Evolutionary conservation across 1,139 yeast species (phyloP), one percentile per base, ranked within the genome.

Genomic region (Yamadazyma conglobata): DNA sequence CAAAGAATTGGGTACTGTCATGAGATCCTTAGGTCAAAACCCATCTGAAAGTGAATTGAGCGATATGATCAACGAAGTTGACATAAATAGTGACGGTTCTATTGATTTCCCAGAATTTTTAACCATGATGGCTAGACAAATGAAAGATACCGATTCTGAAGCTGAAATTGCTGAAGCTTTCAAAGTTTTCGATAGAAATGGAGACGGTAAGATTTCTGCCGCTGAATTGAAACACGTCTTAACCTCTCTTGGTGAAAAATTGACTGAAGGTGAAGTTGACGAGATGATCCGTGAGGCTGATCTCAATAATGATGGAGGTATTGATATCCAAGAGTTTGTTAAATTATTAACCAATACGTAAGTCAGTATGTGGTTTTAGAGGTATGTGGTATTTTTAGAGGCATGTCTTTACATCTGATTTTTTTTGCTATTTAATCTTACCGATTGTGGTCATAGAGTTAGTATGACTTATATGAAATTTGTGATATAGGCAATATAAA

Each of bases 141-240:
- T 91, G 79, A 85, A 84, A 64, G 96, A 91, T 52, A 87, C 94
- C 39, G 98, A 91, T 58, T 81, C 93, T 19, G 97, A 91, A 60
- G 97, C 94, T 46, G 98, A 91, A 60, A 81, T 91, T 47, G 78
- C 93, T 44, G 98, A 91, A 64, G 98, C 98, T 10, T 91, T 91
- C 72, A 89, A 89, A 64, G 98, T 91, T 27, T 87, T 88, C 54
- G 86, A 79, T 61, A 71, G 87, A 56, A 94, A 91, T 58, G 96
- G 96, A 35, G 96, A 91, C 56, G 99, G 98, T 40, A 84, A 83
- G 61, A 91, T 91, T 54, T 84, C 95, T 36, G 91, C 95, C 37
- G 94, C 96, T 40, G 99, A 91, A 66, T 77, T 91, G 58, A 83
- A 94, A 63, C 95, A 89, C 57, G 97, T 91, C 28, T 79, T 91